Evolutionary conservation across 768 basidiomycete genomes (phyloP), one percentile per base, ranked within the genome.

Genomic region (Mycena alexandri): DNA sequence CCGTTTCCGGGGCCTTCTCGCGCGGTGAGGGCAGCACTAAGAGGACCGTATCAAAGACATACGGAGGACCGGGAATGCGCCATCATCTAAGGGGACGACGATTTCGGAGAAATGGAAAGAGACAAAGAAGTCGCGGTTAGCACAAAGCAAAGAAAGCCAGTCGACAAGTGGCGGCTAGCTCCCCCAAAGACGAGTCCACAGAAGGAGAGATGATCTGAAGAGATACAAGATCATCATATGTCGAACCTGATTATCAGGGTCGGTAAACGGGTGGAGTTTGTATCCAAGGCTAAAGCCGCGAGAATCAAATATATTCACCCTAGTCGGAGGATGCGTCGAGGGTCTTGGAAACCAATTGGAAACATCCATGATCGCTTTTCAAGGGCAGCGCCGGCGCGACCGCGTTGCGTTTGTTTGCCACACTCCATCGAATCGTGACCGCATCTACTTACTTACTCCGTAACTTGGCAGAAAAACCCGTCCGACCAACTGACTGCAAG

Each of bases 231-330:
- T 50, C 47, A 60, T 57, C 56, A 57, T 56, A 44, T 41, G 16
- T 29, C 14, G 25, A 56, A 50, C 38, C 36, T 59, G 64, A 65
- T 65, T 51, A 65, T 65, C 55, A 65, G n/a, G n/a, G n/a, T 53
- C 58, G 57, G 50, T 34, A 56, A 51, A 42, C 19, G 55, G 53
- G 21, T 22, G 17, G 19, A 47, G 62, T 65, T 65, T 52, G 33
- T 9, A 34, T 48, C 25, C 16, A 12, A 48, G 17, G 54, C 10
- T 19, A 36, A 54, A 29, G n/a, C 34, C 55, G 41, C 46, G 36
- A 36, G n/a, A 63, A 53, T 47, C 24, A 63, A 43, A 25, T 41
- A 48, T 60, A 38, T 14, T 11, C 3, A 29, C 29, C 6, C 29
- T 29, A 29, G 29, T 29, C 29, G 6, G 29, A 29, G 29, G 29